Evolutionary conservation across 495 filamentous ascomycete genomes (phyloP).

Genomic region (Lasiosphaeris hirsuta): DNA sequence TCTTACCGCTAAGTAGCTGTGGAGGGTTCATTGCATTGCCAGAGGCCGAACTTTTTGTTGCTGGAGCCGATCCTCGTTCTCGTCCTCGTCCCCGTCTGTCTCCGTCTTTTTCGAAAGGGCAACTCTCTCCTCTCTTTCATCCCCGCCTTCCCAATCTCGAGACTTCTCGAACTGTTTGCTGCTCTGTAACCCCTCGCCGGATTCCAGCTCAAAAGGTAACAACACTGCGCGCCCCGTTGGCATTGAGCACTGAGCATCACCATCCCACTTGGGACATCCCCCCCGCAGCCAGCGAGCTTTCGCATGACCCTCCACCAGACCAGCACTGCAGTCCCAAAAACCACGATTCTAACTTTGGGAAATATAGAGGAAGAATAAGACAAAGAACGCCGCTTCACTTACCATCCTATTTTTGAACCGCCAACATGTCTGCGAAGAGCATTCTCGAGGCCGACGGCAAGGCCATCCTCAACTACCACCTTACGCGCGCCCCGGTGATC

Average conservation of each 20-base stretch:
- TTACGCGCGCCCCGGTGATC: constrained; percentile 96
- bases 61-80: neutral
- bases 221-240: neutral
- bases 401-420: constrained; percentile 21
- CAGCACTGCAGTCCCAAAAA: neutral
- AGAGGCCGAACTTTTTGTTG: constrained; percentile 18
- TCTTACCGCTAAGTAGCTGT: neutral
- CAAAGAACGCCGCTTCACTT: constrained; percentile 10
- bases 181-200: constrained; percentile 7
- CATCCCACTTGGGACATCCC: too few relatives aligned
- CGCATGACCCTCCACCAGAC: neutral
- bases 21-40: neutral
- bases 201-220: constrained; percentile 8
- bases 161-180: constrained; percentile 12
- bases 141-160: constrained; percentile 2
- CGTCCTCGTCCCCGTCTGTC: too few relatives aligned
- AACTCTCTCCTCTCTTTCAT: constrained; percentile 4
- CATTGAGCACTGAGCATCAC: neutral
- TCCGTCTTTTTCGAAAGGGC: constrained; percentile 7
- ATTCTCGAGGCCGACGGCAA: constrained; percentile 99
- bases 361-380: constrained; percentile 11
- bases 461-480: constrained; percentile 99
- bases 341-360: constrained; percentile 1
- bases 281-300: neutral
- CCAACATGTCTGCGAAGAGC: constrained; percentile 93